These are phyloP conservation scores for Leccinum huronense DNA, from an alignment of 1,284 basidiomycete species.

Conservation along the genomic window DNA sequence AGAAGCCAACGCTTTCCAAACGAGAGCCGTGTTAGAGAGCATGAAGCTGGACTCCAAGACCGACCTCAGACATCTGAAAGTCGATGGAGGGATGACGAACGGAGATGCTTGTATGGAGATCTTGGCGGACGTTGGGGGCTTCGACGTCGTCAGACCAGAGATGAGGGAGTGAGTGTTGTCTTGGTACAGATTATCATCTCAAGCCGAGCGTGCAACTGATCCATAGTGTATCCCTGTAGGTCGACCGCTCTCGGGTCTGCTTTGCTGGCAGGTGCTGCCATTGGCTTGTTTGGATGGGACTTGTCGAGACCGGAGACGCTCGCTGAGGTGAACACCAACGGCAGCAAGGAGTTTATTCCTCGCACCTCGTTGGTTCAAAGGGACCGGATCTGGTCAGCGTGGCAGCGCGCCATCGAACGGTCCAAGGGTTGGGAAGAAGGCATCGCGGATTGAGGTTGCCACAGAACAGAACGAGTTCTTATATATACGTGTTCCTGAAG, in stretches of 20 bases:
- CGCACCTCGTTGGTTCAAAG: slow-evolving; percentile 54
- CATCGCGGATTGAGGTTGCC: slow-evolving; percentile 39
- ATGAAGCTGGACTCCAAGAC: slow-evolving; percentile 83
- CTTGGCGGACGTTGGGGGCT: slow-evolving; percentile 91
- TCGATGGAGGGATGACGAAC: slow-evolving; percentile 95
- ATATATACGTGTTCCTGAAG: background rate
- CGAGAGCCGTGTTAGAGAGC: slow-evolving; percentile 90
- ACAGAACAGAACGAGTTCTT: background rate
- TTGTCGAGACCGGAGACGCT: slow-evolving; percentile 83
- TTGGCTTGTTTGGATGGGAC: slow-evolving; percentile 94
- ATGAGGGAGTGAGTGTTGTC: slow-evolving; percentile 78
- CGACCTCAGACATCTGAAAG: slow-evolving; percentile 81
- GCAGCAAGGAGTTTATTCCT: slow-evolving; percentile 73
- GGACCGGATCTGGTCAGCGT: slow-evolving; percentile 66
- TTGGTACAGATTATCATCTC: too few relatives aligned
- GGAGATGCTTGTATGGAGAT: slow-evolving; percentile 89
- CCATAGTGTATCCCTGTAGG: slow-evolving; percentile 37
- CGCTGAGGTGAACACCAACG: slow-evolving; percentile 85
- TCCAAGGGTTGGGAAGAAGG: slow-evolving; percentile 77
- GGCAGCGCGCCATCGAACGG: slow-evolving; percentile 84
- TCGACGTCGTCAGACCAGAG: slow-evolving; percentile 87
- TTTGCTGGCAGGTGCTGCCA: slow-evolving; percentile 88
- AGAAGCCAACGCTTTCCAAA: slow-evolving; percentile 90
- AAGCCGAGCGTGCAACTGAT: background rate
- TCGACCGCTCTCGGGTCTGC: slow-evolving; percentile 97